Evolutionary conservation across 371 early-diverging fungal genomes (phyloP).

Genomic region (Neoconidiobolus thromboides): DNA sequence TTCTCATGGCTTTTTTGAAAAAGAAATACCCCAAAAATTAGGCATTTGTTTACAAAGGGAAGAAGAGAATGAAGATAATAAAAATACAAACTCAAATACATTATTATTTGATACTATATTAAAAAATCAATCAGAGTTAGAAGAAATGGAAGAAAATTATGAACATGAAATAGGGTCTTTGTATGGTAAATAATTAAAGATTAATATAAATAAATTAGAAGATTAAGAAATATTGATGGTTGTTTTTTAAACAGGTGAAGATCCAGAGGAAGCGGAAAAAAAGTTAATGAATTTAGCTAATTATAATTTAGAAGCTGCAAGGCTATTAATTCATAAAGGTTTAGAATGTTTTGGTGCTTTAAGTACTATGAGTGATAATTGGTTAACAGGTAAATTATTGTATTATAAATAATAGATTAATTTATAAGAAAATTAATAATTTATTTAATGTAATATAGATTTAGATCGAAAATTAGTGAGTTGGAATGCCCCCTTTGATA

Average conservation of each 20-base stretch:
- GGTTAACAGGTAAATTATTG: background rate
- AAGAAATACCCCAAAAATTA: background rate
- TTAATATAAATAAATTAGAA: background rate
- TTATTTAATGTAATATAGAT: background rate
- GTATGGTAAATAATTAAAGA: background rate
- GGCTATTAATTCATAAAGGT: background rate
- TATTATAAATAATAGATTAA: no score
- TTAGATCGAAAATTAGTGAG: background rate
- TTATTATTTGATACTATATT: background rate
- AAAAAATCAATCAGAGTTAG: background rate
- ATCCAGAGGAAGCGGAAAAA: background rate
- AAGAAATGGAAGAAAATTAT: background rate
- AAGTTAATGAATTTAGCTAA: background rate
- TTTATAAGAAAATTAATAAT: background rate
- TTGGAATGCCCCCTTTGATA: background rate
- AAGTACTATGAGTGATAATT: background rate
- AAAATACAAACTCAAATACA: background rate
- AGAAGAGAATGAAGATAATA: background rate
- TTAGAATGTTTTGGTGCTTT: background rate
- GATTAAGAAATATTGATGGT: background rate
- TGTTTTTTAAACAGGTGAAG: background rate
- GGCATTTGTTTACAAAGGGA: background rate
- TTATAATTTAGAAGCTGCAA: background rate
- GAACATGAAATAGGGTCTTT: background rate
- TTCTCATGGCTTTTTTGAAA: background rate